phyloP scores from a whole-genome alignment of 2,329 filamentous ascomycete genomes.

The Stromatinia cepivora region DNA sequence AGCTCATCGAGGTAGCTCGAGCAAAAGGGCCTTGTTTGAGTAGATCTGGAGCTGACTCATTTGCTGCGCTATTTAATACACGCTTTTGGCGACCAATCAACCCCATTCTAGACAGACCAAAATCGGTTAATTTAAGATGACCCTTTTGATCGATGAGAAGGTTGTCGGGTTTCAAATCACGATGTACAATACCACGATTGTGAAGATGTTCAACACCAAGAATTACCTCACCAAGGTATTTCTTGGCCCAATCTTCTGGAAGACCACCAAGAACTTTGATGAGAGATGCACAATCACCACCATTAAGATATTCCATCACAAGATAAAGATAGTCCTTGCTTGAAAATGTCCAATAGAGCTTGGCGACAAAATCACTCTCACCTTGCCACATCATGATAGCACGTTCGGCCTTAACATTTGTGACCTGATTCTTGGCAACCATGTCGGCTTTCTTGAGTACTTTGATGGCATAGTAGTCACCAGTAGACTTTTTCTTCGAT shows the following conservation, averaged over 20 bases:
- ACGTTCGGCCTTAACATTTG: slow-evolving; percentile 96
- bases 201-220: slow-evolving; percentile 97
- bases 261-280: slow-evolving; percentile 92
- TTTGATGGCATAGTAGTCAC: slow-evolving; percentile 98
- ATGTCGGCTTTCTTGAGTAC: slow-evolving; percentile 99
- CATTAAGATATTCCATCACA: slow-evolving; percentile 99
- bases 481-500: slow-evolving; percentile 97
- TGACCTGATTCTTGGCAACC: slow-evolving; percentile 99
- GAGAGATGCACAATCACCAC: slow-evolving; percentile 92
- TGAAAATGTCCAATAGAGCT: slow-evolving; percentile 99
- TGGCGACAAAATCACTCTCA: slow-evolving; percentile 97
- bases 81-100: slow-evolving; percentile 94
- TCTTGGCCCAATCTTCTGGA: slow-evolving; percentile 96
- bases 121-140: slow-evolving; percentile 95
- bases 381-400: slow-evolving; percentile 99
- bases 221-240: slow-evolving; percentile 94
- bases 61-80: slow-evolving; percentile 72
- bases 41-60: slow-evolving; percentile 87
- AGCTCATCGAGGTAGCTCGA: slow-evolving; percentile 79
- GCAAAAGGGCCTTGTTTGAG: slow-evolving; percentile 91
- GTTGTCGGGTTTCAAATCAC: slow-evolving; percentile 96
- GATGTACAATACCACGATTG: slow-evolving; percentile 90
- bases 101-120: slow-evolving; percentile 95
- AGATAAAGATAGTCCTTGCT: slow-evolving; percentile 99
- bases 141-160: slow-evolving; percentile 95